Conservation (phyloP, 371 early-diverging fungal species). For the Massospora cicadina region DNA sequence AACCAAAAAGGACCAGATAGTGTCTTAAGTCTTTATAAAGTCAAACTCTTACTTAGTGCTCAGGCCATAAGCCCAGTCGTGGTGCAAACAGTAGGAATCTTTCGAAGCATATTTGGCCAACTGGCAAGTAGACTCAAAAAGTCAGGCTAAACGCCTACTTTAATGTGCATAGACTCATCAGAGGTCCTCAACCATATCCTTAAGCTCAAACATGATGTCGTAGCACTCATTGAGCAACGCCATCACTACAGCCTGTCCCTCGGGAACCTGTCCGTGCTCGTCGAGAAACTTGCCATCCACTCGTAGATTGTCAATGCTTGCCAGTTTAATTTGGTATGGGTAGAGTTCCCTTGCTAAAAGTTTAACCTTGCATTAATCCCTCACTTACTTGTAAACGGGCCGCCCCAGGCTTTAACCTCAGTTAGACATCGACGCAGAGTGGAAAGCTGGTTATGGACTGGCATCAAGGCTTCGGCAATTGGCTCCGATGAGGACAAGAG, state of each 20-base stretch:
- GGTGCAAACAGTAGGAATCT: no score
- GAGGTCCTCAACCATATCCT: conserved; percentile 21
- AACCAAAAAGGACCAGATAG: no score
- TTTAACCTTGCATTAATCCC: background rate
- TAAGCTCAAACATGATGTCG: conserved; percentile 61
- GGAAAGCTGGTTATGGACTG: conserved; percentile 63
- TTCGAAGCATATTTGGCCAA: no score
- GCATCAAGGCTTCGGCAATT: conserved; percentile 69
- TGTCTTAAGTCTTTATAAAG: no score
- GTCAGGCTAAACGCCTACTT: background rate
- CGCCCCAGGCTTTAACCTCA: conserved; percentile 68
- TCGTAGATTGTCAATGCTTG: conserved; percentile 61
- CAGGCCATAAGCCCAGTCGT: no score
- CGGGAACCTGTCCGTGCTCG: conserved; percentile 63
- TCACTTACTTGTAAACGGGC: conserved; percentile 39
- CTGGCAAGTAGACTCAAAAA: no score
- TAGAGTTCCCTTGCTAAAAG: conserved; percentile 51
- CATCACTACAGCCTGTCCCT: conserved; percentile 72
- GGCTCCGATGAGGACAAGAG: conserved; percentile 65
- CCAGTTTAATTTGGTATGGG: conserved; percentile 77
- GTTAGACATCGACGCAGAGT: conserved; percentile 64
- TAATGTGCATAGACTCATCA: background rate
- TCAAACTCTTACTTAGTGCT: no score
- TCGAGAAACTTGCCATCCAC: conserved; percentile 73
- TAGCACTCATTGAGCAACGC: conserved; percentile 74